Percentiles rank a stretch among this genome's conserved stretches.
These are phyloP conservation scores for Aspergillus sp. DNA, from an alignment of 2,329 filamentous ascomycete genomes.

Conservation along the genomic window DNA sequence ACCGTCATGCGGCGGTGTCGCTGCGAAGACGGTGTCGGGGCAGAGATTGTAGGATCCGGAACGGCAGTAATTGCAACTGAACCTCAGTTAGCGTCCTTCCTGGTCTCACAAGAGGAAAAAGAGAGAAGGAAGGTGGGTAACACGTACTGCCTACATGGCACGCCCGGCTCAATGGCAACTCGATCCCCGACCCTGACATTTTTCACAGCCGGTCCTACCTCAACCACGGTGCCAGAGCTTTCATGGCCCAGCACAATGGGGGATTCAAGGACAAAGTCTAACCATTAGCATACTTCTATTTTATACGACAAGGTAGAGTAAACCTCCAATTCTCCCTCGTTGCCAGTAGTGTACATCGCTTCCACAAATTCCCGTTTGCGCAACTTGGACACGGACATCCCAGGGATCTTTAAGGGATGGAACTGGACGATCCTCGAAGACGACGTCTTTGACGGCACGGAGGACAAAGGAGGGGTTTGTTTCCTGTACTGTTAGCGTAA, in stretches of 20 bases:
- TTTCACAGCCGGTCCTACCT: constrained; percentile 15
- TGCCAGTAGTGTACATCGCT: constrained; percentile 39
- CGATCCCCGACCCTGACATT: constrained; percentile 16
- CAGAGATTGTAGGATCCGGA: constrained; percentile 18
- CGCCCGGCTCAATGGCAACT: constrained; percentile 19
- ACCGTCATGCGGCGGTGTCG: constrained; percentile 44
- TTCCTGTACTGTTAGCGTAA: constrained; percentile 1
- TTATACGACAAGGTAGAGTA: neutral
- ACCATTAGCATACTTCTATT: neutral
- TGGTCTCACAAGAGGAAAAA: too few species aligned
- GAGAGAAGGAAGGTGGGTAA: neutral
- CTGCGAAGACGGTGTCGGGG: constrained; percentile 45
- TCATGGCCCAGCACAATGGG: constrained; percentile 32
- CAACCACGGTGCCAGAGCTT: constrained; percentile 16
- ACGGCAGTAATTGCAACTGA: constrained; percentile 16
- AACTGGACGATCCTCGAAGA: constrained; percentile 38
- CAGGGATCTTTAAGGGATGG: constrained; percentile 29
- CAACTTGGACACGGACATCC: constrained; percentile 40
- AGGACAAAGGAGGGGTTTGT: constrained; percentile 40
- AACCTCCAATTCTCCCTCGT: constrained; percentile 38
- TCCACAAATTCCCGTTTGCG: constrained; percentile 43
- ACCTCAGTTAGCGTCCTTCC: neutral
- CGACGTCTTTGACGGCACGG: constrained; percentile 37
- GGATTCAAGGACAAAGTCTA: constrained; percentile 36
- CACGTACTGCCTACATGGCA: constrained; percentile 30